phyloP scores from a whole-genome alignment of 495 filamentous ascomycete species.

The Aspergillus olivimuriae region DNA sequence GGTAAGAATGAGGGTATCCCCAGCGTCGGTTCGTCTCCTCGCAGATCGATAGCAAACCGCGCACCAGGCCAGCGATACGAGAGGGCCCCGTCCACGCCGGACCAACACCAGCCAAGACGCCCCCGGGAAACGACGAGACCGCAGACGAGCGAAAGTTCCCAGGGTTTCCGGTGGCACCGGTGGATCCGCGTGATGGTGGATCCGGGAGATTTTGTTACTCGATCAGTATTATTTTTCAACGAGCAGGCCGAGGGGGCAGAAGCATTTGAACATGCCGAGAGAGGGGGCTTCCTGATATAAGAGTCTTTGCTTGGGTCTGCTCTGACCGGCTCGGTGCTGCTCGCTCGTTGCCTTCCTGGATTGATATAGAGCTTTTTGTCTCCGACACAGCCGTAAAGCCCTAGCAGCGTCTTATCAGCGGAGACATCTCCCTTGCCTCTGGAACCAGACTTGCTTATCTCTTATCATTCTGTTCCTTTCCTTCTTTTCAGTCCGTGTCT shows the following conservation, averaged over 20 bases:
- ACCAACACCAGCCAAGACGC: neutral
- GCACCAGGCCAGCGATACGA: neutral
- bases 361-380: neutral
- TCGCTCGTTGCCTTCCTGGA: slow-evolving; percentile 1
- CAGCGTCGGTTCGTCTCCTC: neutral
- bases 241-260: too few relatives aligned
- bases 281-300: too few relatives aligned
- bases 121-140: neutral
- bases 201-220: slow-evolving; percentile 1
- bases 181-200: slow-evolving; percentile 1
- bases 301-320: too few relatives aligned
- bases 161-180: slow-evolving; percentile 1
- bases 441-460: neutral
- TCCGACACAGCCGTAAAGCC: neutral
- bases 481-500: too few relatives aligned
- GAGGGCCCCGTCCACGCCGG: neutral
- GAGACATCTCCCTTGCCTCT: neutral
- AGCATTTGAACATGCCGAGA: too few relatives aligned
- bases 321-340: too few relatives aligned
- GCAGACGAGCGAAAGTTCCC: too few relatives aligned
- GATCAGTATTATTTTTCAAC: slow-evolving; percentile 5
- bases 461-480: neutral
- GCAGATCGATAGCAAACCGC: neutral
- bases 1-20: slow-evolving; percentile 16
- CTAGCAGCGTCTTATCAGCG: too few relatives aligned